These are phyloP conservation scores for Parastagonospora avenae DNA, from an alignment of 2,329 filamentous ascomycete genomes.

Conservation along the genomic window DNA sequence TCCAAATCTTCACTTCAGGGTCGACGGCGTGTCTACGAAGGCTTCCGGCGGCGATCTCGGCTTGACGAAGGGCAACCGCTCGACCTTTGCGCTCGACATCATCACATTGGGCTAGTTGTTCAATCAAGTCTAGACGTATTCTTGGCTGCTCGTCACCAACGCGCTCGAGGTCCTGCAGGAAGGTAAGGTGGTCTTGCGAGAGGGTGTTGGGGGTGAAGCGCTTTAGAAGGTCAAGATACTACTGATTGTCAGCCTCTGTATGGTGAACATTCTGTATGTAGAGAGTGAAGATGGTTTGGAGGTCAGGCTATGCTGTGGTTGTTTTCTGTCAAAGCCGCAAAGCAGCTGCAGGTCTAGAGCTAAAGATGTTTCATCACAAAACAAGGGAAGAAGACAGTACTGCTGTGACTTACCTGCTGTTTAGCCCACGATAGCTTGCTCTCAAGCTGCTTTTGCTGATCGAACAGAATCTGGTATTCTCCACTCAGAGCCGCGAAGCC, in stretches of 20 bases:
- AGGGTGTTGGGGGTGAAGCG: slow-evolving; percentile 46
- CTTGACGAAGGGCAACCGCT: slow-evolving; percentile 41
- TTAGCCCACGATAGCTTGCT: slow-evolving; percentile 55
- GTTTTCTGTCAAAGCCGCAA: slow-evolving; percentile 52
- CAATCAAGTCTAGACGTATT: slow-evolving; percentile 38
- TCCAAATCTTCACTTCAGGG: slow-evolving; percentile 50
- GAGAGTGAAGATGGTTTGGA: slow-evolving; percentile 5
- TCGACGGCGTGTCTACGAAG: slow-evolving; percentile 28
- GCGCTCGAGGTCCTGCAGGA: slow-evolving; percentile 47
- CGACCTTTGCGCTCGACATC: slow-evolving; percentile 41
- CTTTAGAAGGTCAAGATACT: slow-evolving; percentile 49
- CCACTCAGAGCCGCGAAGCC: slow-evolving; percentile 55
- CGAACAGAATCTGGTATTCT: slow-evolving; percentile 54
- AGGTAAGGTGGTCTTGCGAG: slow-evolving; percentile 46
- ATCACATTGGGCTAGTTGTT: slow-evolving; percentile 41
- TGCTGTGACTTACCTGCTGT: slow-evolving; percentile 51
- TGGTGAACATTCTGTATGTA: not conserved
- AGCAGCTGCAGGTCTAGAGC: slow-evolving; percentile 59
- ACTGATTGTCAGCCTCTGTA: slow-evolving; percentile 24
- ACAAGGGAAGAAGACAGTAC: slow-evolving; percentile 7
- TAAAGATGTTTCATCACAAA: slow-evolving; percentile 54
- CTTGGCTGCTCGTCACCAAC: slow-evolving; percentile 35
- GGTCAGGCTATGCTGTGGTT: slow-evolving; percentile 52
- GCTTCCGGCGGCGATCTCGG: slow-evolving; percentile 37
- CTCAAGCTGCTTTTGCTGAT: slow-evolving; percentile 53